These are phyloP conservation scores for Brassica napus DNA, from an alignment of 345 rosid species.

Conservation along the genomic window Da-Ae NC_063450.1:51173501-51174000, in stretches of 20 bases:
- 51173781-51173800: neutral
- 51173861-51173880: neutral
- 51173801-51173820: slow-evolving; percentile 16
- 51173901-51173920: slow-evolving; percentile 8
- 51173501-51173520: neutral
- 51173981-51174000: slow-evolving; percentile 16
- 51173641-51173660: neutral
- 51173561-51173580: neutral
- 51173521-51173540: neutral
- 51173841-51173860: neutral
- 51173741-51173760: slow-evolving; percentile 8
- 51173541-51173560: neutral
- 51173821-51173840: slow-evolving; percentile 19
- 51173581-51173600: neutral
- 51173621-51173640: neutral
- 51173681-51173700: slow-evolving; percentile 13
- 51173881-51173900: slow-evolving; percentile 4
- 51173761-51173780: neutral
- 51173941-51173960: slow-evolving; percentile 20
- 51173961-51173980: slow-evolving; percentile 20
- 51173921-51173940: slow-evolving; percentile 25
- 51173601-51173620: neutral
- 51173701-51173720: slow-evolving; percentile 10
- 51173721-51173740: slow-evolving; percentile 20
- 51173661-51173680: slow-evolving; percentile 23